Evolutionary conservation across 2,329 filamentous ascomycete genomes (phyloP), one percentile per base, ranked within the genome.

Genomic region (Beauveria medogensis): DNA sequence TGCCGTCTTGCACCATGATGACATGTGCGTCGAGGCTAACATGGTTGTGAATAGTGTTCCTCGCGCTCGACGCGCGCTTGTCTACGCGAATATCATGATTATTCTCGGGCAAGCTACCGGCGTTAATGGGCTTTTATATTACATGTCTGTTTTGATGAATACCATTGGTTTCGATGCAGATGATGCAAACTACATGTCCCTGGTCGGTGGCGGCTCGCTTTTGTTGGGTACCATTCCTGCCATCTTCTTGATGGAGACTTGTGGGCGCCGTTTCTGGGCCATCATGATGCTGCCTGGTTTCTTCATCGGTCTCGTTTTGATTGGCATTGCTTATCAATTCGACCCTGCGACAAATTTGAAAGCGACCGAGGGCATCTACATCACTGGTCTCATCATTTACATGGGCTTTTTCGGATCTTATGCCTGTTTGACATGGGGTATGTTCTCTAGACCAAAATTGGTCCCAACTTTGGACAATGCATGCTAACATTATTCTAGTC

Each of bases 251-350:
- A 91, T 91, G 87, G 88, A 91, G 68, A 82, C 78, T 3, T 90
- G 85, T 54, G 87, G 87, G 14, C 84, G 88, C 24, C 84, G 87
- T 4, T 90, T 90, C 79, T 90, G 87, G 88, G 88, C 87, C 37
- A 88, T 86, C 63, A 79, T 79, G 5, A 90, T 88, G 82, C 75
- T 91, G 46, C 87, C 87, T 0, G 85, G 86, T 0, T 90, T 90
- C 78, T 88, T 90, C 67, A 69, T 90, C 50, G 87, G 87, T 18
- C 77, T 90, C 0, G 72, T 89, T 10, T 75, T 90, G 26, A 85
- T 90, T 63, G 88, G 87, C 5, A 73, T 79, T 20, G 83, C 81
- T 50, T 89, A 89, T 73, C 80, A 82, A 10, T 78, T 88, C 46
- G 69, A 78, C 8, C 66, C 78, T 5, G 63, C 72, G 0, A 77